Base-by-base conservation (phyloP, 805 yeast genomes). In the Schizosaccharomyces cryophilus region DNA sequence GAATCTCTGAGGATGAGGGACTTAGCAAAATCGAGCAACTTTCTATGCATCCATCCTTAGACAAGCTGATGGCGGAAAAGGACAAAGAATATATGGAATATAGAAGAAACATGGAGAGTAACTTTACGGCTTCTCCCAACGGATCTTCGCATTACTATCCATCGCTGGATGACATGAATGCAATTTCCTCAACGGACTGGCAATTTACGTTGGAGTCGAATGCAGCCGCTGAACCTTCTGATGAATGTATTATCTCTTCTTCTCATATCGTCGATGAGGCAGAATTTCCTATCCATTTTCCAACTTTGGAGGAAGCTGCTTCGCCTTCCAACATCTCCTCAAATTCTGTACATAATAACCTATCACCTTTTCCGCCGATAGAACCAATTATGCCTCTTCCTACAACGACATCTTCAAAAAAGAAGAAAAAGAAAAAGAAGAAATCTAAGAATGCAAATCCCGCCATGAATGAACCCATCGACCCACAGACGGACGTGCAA, bases 381-480 rank as follows among this genome's bases (percentile, higher is more conserved):
- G 40, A 35, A 35, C 40, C 40, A 15, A 31, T 19, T 5, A 9
- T 54, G 29, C 61, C 54, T 31, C 62, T 55, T 17, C 24, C 64
- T n/a, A 51, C 29, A 47, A 40, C 48, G 54, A 51, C 45, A 47
- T 35, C 60, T 29, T 48, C 62, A 11, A 66, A 66, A 63, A 70
- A 67, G 65, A 72, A 71, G 65, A 71, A 71, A 66, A 69, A 68
- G 66, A 70, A 70, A 68, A 68, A 68, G 65, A 66, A 66, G 65
- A 59, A 60, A 61, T 51, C 56, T 6, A 51, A 51, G 17, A 24
- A n/a, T 7, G 26, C 21, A 11, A 45, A 24, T 45, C 26, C 51
- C 13, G 21, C 17, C 11, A 19, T 17, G 24, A 45, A 4, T 45
- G 51, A 35, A 11, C 17, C 40, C 40, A 35, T 35, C 13, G 40